These are phyloP conservation scores for Suillus ampliporus DNA, from an alignment of 768 basidiomycete genomes.

Conservation along the genomic window DNA sequence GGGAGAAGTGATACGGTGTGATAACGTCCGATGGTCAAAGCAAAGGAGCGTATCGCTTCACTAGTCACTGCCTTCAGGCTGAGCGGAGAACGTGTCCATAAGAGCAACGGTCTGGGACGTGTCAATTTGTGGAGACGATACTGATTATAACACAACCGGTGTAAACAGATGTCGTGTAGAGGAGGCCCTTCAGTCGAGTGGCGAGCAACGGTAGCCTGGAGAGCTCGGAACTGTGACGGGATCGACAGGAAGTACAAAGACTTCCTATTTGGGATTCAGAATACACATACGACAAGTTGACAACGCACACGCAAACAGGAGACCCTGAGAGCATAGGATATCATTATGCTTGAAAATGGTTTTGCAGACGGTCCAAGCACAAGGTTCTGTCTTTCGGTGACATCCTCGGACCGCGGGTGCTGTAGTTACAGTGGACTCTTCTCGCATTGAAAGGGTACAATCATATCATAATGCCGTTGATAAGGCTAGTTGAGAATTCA, in stretches of 20 bases:
- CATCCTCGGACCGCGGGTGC: not conserved
- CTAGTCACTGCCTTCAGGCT: not conserved
- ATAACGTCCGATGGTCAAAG: constrained; percentile 23
- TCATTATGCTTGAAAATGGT: constrained; percentile 4
- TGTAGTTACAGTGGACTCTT: not conserved
- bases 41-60: constrained; percentile 8
- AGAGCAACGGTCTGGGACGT: not conserved
- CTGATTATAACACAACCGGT: not conserved
- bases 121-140: too few species aligned
- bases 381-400: constrained; percentile 14
- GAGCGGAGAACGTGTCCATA: not conserved
- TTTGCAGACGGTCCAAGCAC: constrained; percentile 16
- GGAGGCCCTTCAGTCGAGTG: not conserved
- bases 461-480: too few species aligned
- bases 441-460: not conserved
- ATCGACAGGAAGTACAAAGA: constrained; percentile 5
- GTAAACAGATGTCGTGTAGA: not conserved
- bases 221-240: not conserved
- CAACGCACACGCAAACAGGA: constrained; percentile 1
- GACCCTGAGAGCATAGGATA: not conserved
- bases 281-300: not conserved
- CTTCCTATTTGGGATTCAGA: constrained; percentile 5
- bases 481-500: too few species aligned
- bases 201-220: not conserved
- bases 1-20: not conserved